Evolutionary conservation across 495 filamentous ascomycete species (phyloP).

Genomic region (Tuber indicum): DNA sequence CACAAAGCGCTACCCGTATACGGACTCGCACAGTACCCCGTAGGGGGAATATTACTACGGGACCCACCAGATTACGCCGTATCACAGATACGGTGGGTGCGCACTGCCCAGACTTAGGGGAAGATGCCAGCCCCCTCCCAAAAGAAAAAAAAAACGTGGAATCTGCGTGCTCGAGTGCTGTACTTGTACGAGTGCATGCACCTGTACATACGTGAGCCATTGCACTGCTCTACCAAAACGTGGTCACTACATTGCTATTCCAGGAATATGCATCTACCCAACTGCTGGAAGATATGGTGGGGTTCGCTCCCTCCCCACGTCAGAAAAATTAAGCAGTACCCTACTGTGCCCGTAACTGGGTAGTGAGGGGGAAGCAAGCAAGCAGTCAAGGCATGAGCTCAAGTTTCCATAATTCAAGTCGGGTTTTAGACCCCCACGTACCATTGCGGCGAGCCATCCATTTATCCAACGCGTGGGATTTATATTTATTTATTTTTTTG

Average conservation of each 20-base stretch:
- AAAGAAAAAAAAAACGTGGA: background rate
- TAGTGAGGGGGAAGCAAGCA: background rate
- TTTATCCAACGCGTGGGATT: slow-evolving; percentile 19
- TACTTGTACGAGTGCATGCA: too few relatives aligned
- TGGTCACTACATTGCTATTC: slow-evolving; percentile 19
- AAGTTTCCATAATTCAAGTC: slow-evolving; percentile 19
- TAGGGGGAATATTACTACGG: background rate
- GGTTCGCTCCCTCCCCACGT: slow-evolving; percentile 24
- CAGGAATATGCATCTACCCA: slow-evolving; percentile 10
- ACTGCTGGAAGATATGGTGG: slow-evolving; percentile 9
- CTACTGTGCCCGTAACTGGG: background rate
- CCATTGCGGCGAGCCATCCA: slow-evolving; percentile 29
- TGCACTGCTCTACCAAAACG: slow-evolving; percentile 23
- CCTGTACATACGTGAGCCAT: background rate
- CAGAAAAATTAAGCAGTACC: background rate
- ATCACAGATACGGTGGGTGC: background rate
- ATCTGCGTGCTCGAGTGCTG: background rate
- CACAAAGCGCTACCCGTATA: background rate
- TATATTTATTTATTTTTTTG: background rate
- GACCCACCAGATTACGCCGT: background rate
- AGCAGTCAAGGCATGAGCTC: slow-evolving; percentile 15
- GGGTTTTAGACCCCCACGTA: slow-evolving; percentile 33
- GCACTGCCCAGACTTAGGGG: background rate
- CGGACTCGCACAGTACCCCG: slow-evolving; percentile 3
- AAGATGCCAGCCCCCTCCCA: background rate